Conservation (phyloP, 208 protist species). For the Acanthamoeba quina region DNA sequence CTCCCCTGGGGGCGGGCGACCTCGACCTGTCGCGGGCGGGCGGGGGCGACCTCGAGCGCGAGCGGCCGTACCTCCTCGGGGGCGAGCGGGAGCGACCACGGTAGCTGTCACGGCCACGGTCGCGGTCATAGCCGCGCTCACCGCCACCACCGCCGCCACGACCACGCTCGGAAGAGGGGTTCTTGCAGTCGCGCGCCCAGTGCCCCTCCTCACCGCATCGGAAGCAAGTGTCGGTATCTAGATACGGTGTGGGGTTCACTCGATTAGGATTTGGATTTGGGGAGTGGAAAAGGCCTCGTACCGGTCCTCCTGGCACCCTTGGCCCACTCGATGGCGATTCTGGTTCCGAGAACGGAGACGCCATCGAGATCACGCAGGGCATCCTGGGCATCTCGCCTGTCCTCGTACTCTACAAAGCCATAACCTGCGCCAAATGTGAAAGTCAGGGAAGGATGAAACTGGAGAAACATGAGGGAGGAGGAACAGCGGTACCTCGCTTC, state of each 20-base stretch:
- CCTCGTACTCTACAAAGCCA: constrained; percentile 75
- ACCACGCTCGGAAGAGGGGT: neutral
- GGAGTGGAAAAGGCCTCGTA: neutral
- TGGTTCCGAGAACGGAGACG: constrained; percentile 4
- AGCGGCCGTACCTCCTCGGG: constrained; percentile 12
- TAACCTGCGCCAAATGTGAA: neutral
- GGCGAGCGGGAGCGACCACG: constrained; percentile 30
- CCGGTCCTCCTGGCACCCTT: constrained; percentile 66
- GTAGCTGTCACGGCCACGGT: neutral
- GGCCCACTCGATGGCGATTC: constrained; percentile 71
- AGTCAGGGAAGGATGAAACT: too few species aligned
- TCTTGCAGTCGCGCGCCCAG: constrained; percentile 65
- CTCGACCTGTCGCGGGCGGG: constrained; percentile 33
- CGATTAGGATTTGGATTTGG: too few species aligned
- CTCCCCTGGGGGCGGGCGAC: neutral
- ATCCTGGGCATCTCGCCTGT: constrained; percentile 72
- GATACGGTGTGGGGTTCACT: neutral
- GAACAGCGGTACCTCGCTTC: constrained; percentile 4
- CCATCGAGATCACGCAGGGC: constrained; percentile 62
- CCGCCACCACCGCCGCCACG: neutral
- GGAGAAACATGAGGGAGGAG: too few species aligned
- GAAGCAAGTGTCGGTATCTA: constrained; percentile 68
- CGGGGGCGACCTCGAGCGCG: constrained; percentile 35
- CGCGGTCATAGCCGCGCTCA: neutral
- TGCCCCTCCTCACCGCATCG: constrained; percentile 57